phyloP scores from a whole-genome alignment of 1,139 yeast genomes.

The Hyphopichia fennica region DNA sequence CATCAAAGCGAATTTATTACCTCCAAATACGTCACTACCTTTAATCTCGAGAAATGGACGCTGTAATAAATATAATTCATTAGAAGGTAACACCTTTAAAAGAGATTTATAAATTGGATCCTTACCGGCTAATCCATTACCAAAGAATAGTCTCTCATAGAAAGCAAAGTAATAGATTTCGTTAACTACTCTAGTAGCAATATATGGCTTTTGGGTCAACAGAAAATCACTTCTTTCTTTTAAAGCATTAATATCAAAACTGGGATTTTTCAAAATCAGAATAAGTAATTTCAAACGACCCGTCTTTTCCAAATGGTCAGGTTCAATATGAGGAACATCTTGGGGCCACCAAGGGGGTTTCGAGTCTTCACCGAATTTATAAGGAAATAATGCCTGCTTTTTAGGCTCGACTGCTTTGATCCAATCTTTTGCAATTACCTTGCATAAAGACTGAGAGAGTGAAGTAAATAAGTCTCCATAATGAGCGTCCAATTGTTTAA shows the following conservation, averaged over 20 bases:
- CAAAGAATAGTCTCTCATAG: slow-evolving; percentile 22
- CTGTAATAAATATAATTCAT: too few species aligned
- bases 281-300: slow-evolving; percentile 54
- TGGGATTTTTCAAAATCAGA: slow-evolving; percentile 34
- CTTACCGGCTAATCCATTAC: neutral
- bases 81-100: too few species aligned
- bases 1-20: too few species aligned
- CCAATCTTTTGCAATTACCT: slow-evolving; percentile 66
- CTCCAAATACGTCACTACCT: too few species aligned
- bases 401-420: slow-evolving; percentile 63
- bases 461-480: slow-evolving; percentile 13
- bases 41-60: too few species aligned
- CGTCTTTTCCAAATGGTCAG: slow-evolving; percentile 65
- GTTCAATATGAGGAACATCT: slow-evolving; percentile 61
- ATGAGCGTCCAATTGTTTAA: neutral
- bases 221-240: slow-evolving; percentile 11
- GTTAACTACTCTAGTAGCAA: slow-evolving; percentile 15
- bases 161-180: slow-evolving; percentile 30
- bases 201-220: slow-evolving; percentile 6
- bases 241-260: slow-evolving; percentile 23
- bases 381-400: slow-evolving; percentile 66
- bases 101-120: neutral
- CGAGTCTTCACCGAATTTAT: slow-evolving; percentile 47
- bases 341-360: slow-evolving; percentile 77
- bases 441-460: slow-evolving; percentile 54